These are phyloP conservation scores for Cynanchum wilfordii DNA, from an alignment of 257 asterid genomes.

Conservation along the genomic window DNA sequence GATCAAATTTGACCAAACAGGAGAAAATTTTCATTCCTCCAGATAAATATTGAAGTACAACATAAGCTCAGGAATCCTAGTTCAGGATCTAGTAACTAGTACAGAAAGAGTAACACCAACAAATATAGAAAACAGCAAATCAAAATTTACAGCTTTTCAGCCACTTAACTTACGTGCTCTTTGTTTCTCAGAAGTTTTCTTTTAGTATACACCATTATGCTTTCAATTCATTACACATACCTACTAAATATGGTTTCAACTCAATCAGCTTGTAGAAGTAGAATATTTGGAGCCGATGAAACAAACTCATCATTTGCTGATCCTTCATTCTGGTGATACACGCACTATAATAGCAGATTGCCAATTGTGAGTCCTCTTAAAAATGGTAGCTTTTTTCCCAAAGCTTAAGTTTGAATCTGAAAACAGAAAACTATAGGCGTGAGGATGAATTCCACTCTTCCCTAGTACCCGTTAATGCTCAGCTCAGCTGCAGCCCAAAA, in stretches of 20 bases:
- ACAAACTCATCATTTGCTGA: background rate
- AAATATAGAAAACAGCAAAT: background rate
- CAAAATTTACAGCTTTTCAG: background rate
- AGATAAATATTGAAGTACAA: background rate
- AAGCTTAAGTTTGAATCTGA: background rate
- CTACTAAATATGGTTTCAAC: background rate
- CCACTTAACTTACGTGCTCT: background rate
- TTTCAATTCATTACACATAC: background rate
- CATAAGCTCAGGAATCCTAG: background rate
- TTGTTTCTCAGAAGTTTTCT: background rate
- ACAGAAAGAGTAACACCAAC: background rate
- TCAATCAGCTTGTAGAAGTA: background rate
- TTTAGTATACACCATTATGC: background rate
- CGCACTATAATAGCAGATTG: background rate
- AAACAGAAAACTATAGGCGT: background rate
- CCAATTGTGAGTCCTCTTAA: background rate
- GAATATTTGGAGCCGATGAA: background rate
- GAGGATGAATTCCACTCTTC: background rate
- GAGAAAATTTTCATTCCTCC: background rate
- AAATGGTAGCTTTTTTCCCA: background rate
- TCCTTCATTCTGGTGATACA: background rate
- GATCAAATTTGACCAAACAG: background rate
- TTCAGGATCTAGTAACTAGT: background rate
- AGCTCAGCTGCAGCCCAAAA: background rate
- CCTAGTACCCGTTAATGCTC: background rate